Evolutionary conservation across 176 grass and related monocot genomes (phyloP), one percentile per base, ranked within the genome.

Genomic region (Eleusine indica): DNA sequence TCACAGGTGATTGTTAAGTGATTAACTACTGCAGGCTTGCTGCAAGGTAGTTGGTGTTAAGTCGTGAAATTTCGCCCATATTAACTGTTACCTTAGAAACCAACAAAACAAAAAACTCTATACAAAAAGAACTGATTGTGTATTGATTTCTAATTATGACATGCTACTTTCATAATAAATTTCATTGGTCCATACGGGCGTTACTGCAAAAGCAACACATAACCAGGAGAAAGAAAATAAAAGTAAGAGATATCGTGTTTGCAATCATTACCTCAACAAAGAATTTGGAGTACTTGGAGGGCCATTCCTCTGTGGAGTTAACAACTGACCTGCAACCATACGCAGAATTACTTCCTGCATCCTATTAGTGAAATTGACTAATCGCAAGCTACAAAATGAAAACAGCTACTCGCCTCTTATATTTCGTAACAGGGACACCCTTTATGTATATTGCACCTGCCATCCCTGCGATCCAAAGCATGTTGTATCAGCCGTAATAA

Each of bases 201-300:
- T 2, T 22, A 10, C 60, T 32, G 1, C 42, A 25, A 73, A 66
- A 86, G 1, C 0, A 84, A 79, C 6, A 48, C 1, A 49, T 9
- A 38, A 61, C 13, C 64, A 48, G 44, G 29, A 70, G 22, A 1
- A 62, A 37, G 69, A 35, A 17, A 82, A 14, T 17, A 41, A 46
- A 72, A 8, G 21, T n/a, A 46, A 71, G 11, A 29, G 44, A 80
- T 3, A 4, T 19, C 40, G 4, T n/a, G 41, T 19, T 35, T 21
- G 4, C 32, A 65, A 14, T 43, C 11, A 30, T 64, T 88, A 98
- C 96, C 91, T 88, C 74, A 43, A 95, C 80, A 28, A 98, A 95
- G 62, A 98, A 84, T 73, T 98, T 98, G 56, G 91, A 98, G 84
- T 95, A 93, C 73, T 98, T 98, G 54, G 91, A 98, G 63, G 96